Base-by-base conservation (phyloP, 1,284 basidiomycete species). In the Singerocomus inundabilis region DNA sequence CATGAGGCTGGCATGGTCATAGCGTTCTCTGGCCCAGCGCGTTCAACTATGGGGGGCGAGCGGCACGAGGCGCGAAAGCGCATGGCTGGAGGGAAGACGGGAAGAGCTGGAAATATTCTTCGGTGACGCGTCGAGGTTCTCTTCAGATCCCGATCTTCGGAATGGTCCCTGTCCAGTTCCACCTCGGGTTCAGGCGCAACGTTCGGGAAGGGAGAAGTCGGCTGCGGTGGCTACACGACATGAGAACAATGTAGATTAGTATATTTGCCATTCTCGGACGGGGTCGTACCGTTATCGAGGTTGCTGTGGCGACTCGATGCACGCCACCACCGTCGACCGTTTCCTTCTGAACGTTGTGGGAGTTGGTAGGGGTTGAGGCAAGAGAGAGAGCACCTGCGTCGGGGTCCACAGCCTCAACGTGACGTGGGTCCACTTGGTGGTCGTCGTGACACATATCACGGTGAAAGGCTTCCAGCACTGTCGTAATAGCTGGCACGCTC, bases 201-300 rank as follows among this genome's bases (percentile, higher is more conserved):
- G 53, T 49, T 55, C 43, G 51, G 47, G 49, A 53, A 52, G 48
- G 62, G 51, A 51, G 49, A 44, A 30, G 46, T 54, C 52, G 53
- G 42, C 30, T 42, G 51, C 25, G 59, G 54, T 49, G 66, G 53
- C 63, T 65, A 52, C 48, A 48, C 29, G 46, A 62, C n/a, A 44
- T 18, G 25, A 50, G 42, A 53, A 55, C 9, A 34, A 48, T 11
- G 54, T 24, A 47, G 38, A 51, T 58, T 40, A 65, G 66, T 46
- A 51, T 34, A 39, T 36, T 46, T 47, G 37, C 54, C 48, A 46
- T 55, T 63, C 47, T 36, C 36, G 46, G 48, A 51, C 32, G 51
- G 48, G 36, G 46, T 37, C 44, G 56, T 67, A 66, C 64, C 64
- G 62, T 66, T 60, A 69, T 69, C 60, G 60, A 57, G 51, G 61